phyloP scores from a whole-genome alignment of 768 basidiomycete genomes.

The Boletales sp. region DNA sequence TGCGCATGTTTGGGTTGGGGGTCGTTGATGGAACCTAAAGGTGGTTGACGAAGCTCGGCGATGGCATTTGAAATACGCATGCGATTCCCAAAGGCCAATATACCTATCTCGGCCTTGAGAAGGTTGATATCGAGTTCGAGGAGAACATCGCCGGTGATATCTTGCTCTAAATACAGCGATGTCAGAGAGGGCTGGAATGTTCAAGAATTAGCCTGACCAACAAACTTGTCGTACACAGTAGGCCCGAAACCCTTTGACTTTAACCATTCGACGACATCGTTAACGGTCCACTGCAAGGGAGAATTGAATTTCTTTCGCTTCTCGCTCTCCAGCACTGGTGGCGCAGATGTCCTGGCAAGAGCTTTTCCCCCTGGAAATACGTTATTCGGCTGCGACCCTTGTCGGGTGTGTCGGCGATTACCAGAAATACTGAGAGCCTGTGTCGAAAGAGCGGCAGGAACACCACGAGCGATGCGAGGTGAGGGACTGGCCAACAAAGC shows the following conservation, averaged over 20 bases:
- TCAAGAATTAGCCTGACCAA: slow-evolving; percentile 47
- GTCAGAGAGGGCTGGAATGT: not conserved
- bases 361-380: slow-evolving; percentile 26
- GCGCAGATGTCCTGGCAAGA: slow-evolving; percentile 20
- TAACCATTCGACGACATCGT: slow-evolving; percentile 89
- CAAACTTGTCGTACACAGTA: slow-evolving; percentile 80
- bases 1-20: slow-evolving; percentile 35
- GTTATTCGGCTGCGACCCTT: slow-evolving; percentile 43
- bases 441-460: slow-evolving; percentile 29
- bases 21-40: slow-evolving; percentile 56
- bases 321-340: slow-evolving; percentile 17
- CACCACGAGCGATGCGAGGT: slow-evolving; percentile 20
- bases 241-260: slow-evolving; percentile 81
- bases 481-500: slow-evolving; percentile 19
- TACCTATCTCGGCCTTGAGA: slow-evolving; percentile 91
- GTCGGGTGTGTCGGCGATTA: slow-evolving; percentile 22
- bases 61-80: slow-evolving; percentile 92
- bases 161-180: slow-evolving; percentile 69
- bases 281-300: slow-evolving; percentile 76
- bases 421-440: slow-evolving; percentile 25
- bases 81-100: slow-evolving; percentile 93
- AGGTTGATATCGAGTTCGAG: slow-evolving; percentile 90
- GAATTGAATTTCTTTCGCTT: slow-evolving; percentile 31
- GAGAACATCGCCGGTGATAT: slow-evolving; percentile 97
- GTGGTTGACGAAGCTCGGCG: slow-evolving; percentile 74